Base-by-base conservation (phyloP, 257 asterid species). In the Solanum tarapatanum region DNA sequence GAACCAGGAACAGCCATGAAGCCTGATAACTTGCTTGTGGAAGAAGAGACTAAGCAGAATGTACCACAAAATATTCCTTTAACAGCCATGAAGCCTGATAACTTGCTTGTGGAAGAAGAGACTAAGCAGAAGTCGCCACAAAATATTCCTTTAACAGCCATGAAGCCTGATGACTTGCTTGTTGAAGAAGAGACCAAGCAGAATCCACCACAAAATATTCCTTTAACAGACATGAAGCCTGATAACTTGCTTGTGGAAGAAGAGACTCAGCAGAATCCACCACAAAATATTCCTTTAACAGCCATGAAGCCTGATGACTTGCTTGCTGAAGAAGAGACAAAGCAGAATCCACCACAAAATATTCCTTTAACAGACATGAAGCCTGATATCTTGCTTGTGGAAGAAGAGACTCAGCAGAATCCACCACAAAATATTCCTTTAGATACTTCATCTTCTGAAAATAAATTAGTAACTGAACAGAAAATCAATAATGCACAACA, bases 131-230 rank as follows among this genome's bases (percentile, higher is more conserved):
- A 62, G 7, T n/a, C 30, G 2, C 70, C 70, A n/a, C 70, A 62
- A 62, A 62, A n/a, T 62, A 4, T 23, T 62, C 70, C 70, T 23
- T 62, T 23, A n/a, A n/a, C 75, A 68, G 23, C 21, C 23, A 6
- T 13, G 75, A 68, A 28, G 2, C 37, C 75, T 68, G 75, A 68
- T 48, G 30, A 60, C 33, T 17, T 55, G 23, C 24, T 19, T 6
- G 83, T 45, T 45, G 87, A 60, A 75, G 87, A 69, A 39, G 84
- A 89, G 64, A 85, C 58, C 14, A 76, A 84, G 89, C 36, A 84
- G 11, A 48, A 76, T 51, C 70, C 14, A 48, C 62, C 77, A 43
- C 75, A 64, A 87, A 68, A 39, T 87, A 30, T 85, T n/a, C 75
- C 82, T 2, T 64, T 84, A 66, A 48, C 73, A 24, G 73, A 28